Conservation (phyloP, 2,329 filamentous ascomycete genomes). For the Penicillium sp. region DNA sequence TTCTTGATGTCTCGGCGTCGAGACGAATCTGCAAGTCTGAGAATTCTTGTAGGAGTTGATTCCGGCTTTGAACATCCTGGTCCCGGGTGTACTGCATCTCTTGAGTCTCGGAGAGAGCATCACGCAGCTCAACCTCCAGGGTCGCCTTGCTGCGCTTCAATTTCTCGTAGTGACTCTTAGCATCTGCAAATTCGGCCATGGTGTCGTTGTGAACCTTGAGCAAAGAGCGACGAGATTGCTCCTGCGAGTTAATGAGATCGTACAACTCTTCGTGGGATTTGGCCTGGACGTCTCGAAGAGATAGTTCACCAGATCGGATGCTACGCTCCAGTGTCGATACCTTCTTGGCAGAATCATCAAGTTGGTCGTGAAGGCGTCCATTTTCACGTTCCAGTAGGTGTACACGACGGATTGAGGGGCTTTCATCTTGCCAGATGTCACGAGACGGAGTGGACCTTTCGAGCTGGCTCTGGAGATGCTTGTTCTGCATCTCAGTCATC, state of each 20-base stretch:
- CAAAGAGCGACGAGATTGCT: slow-evolving; percentile 79
- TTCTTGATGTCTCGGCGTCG: slow-evolving; percentile 82
- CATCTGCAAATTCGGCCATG: slow-evolving; percentile 79
- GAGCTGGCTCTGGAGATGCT: slow-evolving; percentile 84
- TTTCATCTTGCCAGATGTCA: slow-evolving; percentile 69
- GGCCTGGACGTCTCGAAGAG: slow-evolving; percentile 85
- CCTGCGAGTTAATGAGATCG: slow-evolving; percentile 88
- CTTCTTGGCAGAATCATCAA: slow-evolving; percentile 91
- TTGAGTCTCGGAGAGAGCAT: slow-evolving; percentile 77
- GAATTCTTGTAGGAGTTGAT: slow-evolving; percentile 86
- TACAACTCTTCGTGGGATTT: slow-evolving; percentile 93
- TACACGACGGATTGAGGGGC: slow-evolving; percentile 75
- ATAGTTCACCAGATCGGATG: slow-evolving; percentile 82
- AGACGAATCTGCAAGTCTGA: slow-evolving; percentile 90
- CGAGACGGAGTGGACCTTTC: slow-evolving; percentile 65
- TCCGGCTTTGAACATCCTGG: slow-evolving; percentile 83
- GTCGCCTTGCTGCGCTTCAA: slow-evolving; percentile 77
- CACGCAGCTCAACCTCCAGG: slow-evolving; percentile 83
- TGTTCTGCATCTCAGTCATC: slow-evolving; percentile 91
- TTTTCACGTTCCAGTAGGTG: slow-evolving; percentile 93
- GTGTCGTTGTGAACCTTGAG: slow-evolving; percentile 83
- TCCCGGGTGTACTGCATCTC: slow-evolving; percentile 78
- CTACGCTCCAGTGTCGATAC: slow-evolving; percentile 85
- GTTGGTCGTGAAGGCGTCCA: slow-evolving; percentile 85
- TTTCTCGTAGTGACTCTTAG: slow-evolving; percentile 83